A percentile compares a stretch with the other conserved stretches of the same genome.
Evolutionary conservation across 2,329 filamentous ascomycete genomes (phyloP).

Genomic region (Juglanconis sp.): DNA sequence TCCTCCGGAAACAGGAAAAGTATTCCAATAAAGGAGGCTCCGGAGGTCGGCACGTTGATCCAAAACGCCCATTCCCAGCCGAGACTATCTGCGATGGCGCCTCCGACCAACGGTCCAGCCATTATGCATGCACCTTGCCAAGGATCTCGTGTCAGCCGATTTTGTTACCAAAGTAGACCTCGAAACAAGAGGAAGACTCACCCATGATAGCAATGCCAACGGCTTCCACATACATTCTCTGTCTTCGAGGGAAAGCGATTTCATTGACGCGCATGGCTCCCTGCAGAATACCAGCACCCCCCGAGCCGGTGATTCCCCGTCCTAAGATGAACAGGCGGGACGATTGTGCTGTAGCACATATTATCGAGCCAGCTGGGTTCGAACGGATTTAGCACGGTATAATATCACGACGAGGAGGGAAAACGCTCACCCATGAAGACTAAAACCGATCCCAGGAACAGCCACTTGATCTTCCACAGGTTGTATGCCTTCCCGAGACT

Average conservation of each 20-base stretch:
- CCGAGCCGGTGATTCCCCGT: conserved; percentile 23
- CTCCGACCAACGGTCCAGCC: conserved; percentile 20
- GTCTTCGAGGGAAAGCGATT: conserved; percentile 32
- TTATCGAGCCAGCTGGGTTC: background rate
- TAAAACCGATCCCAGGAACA: background rate
- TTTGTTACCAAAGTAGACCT: background rate
- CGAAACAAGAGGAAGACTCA: background rate
- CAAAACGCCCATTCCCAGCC: conserved; percentile 23
- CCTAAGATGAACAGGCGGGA: conserved; percentile 24
- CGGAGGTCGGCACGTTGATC: conserved; percentile 24
- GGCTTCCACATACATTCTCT: conserved; percentile 30
- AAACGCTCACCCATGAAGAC: background rate
- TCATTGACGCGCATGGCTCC: conserved; percentile 26
- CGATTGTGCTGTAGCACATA: background rate
- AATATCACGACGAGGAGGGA: background rate
- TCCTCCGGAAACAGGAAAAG: conserved; percentile 17
- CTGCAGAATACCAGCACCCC: conserved; percentile 24
- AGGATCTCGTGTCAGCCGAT: background rate
- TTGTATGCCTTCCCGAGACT: conserved; percentile 21
- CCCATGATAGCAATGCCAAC: conserved; percentile 21
- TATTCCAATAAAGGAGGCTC: conserved; percentile 20
- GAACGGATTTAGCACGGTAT: background rate
- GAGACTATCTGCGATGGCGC: conserved; percentile 17
- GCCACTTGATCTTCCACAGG: conserved; percentile 21
- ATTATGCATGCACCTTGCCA: conserved; percentile 8